Evolutionary conservation across 768 basidiomycete species (phyloP).

Genomic region (Tricholoma saponaceum): DNA sequence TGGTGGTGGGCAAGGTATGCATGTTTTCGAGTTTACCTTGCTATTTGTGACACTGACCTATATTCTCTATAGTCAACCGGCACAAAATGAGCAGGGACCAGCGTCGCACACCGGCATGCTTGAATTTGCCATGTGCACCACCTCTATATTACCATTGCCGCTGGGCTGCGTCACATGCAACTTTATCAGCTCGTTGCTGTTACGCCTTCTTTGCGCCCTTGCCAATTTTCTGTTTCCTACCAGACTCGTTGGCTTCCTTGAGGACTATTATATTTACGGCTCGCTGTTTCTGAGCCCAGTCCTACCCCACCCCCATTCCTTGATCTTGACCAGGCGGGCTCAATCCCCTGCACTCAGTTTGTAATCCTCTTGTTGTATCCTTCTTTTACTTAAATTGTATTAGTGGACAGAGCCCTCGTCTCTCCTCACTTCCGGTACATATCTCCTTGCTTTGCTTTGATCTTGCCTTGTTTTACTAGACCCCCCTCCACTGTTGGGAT

Average conservation of each 20-base stretch:
- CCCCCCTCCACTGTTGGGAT: background rate
- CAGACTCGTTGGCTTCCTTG: background rate
- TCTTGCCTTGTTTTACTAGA: background rate
- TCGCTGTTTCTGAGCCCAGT: background rate
- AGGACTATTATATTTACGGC: background rate
- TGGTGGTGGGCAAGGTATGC: conserved; percentile 2
- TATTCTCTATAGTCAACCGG: background rate
- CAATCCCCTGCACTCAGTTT: background rate
- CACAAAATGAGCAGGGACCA: background rate
- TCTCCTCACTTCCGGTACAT: background rate
- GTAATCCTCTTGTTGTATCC: background rate
- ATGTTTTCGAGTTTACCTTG: background rate
- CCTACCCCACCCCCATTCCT: background rate
- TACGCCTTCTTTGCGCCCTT: background rate
- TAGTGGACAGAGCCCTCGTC: background rate
- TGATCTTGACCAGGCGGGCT: background rate
- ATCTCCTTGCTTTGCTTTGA: background rate
- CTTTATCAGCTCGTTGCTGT: background rate
- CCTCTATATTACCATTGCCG: background rate
- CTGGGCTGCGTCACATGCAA: background rate
- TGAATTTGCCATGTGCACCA: background rate
- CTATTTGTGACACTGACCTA: background rate
- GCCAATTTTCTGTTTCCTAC: background rate
- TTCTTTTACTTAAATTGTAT: background rate
- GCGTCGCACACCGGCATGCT: background rate